phyloP scores from a whole-genome alignment of 495 filamentous ascomycete species.

The Achaetomiella virescens region DNA sequence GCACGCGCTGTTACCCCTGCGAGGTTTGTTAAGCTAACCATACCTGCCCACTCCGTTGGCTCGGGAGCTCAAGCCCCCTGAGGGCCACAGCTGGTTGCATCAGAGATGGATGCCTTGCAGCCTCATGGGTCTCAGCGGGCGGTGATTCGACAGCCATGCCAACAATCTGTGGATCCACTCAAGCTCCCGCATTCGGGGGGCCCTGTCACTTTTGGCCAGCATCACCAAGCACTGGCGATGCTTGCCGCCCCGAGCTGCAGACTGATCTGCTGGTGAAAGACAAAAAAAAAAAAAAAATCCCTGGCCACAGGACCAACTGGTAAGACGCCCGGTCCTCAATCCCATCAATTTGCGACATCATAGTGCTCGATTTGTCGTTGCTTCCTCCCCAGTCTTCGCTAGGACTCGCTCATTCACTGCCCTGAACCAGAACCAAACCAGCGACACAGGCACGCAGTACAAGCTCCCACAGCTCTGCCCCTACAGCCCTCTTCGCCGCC shows the following conservation, averaged over 20 bases:
- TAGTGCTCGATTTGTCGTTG: background rate
- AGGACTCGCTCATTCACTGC: background rate
- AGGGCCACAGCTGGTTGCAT: slow-evolving; percentile 1
- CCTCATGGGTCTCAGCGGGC: slow-evolving; percentile 12
- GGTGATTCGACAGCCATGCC: slow-evolving; percentile 18
- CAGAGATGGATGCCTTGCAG: slow-evolving; percentile 24
- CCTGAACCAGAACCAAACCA: background rate
- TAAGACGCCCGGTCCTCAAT: background rate
- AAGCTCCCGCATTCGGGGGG: background rate
- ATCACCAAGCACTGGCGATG: slow-evolving; percentile 11
- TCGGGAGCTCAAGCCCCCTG: slow-evolving; percentile 13
- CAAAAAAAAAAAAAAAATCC: slow-evolving; percentile 14
- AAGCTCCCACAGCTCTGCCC: slow-evolving; percentile 4
- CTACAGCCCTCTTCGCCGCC: slow-evolving; percentile 6
- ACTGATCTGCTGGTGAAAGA: slow-evolving; percentile 7
- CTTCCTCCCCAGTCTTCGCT: background rate
- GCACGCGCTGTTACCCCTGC: too few relatives aligned
- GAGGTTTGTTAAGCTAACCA: too few relatives aligned
- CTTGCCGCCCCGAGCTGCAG: slow-evolving; percentile 12
- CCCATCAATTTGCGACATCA: background rate
- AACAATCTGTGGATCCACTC: background rate
- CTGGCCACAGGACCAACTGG: slow-evolving; percentile 3
- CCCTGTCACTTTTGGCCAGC: slow-evolving; percentile 11
- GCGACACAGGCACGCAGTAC: background rate
- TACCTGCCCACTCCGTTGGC: background rate